Conservation (phyloP, 306 rosid species). For the Adenanthera pavonina region DNA sequence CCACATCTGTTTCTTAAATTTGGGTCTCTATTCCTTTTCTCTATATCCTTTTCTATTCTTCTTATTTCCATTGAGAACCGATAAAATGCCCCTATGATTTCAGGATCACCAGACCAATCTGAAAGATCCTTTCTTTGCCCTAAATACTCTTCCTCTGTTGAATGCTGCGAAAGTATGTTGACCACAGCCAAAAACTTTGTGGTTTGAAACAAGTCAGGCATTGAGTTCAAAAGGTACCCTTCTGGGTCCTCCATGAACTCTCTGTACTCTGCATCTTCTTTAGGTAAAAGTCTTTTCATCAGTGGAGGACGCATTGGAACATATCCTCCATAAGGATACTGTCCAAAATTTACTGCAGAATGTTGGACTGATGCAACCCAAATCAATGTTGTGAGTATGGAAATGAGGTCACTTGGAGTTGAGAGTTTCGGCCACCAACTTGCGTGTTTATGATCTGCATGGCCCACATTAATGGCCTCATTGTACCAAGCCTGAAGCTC, state of each 20-base stretch:
- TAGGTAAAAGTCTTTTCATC: constrained; percentile 70
- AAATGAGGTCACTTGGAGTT: constrained; percentile 34
- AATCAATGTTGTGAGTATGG: constrained; percentile 42
- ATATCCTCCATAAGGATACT: not conserved
- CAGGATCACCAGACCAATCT: constrained; percentile 44
- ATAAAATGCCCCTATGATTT: constrained; percentile 43
- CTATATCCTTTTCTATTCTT: constrained; percentile 45
- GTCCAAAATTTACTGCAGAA: constrained; percentile 56
- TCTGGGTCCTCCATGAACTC: constrained; percentile 40
- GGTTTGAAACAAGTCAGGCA: constrained; percentile 44
- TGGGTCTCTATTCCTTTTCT: constrained; percentile 41
- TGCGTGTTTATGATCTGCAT: constrained; percentile 60
- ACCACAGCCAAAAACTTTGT: constrained; percentile 44
- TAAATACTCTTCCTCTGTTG: constrained; percentile 41
- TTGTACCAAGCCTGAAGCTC: constrained; percentile 80
- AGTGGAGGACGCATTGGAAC: constrained; percentile 51
- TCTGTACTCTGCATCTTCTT: constrained; percentile 44
- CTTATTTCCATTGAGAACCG: constrained; percentile 44
- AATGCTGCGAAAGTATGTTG: constrained; percentile 43
- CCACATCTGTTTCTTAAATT: constrained; percentile 48
- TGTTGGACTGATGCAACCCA: constrained; percentile 45
- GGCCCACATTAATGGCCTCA: constrained; percentile 74
- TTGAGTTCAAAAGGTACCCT: constrained; percentile 32
- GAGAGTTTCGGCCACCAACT: constrained; percentile 76
- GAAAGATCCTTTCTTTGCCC: constrained; percentile 43